These are phyloP conservation scores for Areca catechu DNA, from an alignment of 176 grass and related monocot species.

Conservation along the genomic window DNA sequence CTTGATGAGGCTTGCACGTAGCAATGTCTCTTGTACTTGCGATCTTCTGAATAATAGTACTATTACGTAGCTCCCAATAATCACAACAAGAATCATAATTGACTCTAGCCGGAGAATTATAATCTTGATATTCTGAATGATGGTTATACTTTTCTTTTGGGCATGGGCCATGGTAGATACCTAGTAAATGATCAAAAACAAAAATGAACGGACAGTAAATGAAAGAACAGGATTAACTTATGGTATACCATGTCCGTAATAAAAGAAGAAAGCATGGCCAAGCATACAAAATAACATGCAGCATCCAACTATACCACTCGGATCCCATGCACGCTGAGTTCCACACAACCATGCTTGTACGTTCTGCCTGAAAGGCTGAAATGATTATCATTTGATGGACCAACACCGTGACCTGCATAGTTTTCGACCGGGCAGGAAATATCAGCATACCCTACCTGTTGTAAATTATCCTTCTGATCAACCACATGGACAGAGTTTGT, in stretches of 20 bases:
- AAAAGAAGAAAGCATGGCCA: too few relatives aligned
- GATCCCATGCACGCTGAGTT: background rate
- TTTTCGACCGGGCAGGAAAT: background rate
- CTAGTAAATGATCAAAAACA: background rate
- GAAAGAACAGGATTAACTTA: background rate
- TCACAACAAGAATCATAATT: background rate
- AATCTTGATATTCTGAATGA: background rate
- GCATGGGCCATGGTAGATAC: background rate
- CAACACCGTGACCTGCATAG: too few relatives aligned
- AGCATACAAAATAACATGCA: too few relatives aligned
- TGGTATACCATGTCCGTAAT: background rate
- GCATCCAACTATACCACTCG: background rate
- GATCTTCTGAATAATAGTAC: conserved; percentile 1
- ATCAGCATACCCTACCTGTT: background rate
- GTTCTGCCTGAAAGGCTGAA: background rate
- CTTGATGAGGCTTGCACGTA: conserved; percentile 42
- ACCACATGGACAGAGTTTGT: background rate
- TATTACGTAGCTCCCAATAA: conserved; percentile 5
- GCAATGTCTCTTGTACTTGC: conserved; percentile 12
- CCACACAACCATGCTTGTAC: background rate
- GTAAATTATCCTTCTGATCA: background rate
- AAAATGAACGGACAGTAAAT: background rate
- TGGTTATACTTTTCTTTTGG: background rate
- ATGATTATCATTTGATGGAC: background rate
- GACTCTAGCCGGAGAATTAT: background rate